Evolutionary conservation across 352 stramenopile genomes (phyloP).

Genomic region (Labyrinthula sp.): DNA sequence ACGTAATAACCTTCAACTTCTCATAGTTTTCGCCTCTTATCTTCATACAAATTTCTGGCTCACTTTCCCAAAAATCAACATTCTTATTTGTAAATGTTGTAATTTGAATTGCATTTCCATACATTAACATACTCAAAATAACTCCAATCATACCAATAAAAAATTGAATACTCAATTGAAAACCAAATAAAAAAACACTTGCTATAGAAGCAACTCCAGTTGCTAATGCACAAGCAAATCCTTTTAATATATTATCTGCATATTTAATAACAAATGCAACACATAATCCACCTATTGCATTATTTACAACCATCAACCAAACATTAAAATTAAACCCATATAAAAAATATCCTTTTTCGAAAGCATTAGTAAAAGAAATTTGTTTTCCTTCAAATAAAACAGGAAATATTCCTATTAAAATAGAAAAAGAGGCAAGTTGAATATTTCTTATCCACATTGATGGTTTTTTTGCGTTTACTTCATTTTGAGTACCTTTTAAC

Average conservation of each 20-base stretch:
- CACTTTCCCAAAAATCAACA: no score
- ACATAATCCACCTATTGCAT: constrained; percentile 57
- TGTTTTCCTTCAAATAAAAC: constrained; percentile 44
- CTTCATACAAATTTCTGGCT: no score
- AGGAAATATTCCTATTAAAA: constrained; percentile 46
- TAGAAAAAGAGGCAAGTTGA: constrained; percentile 54
- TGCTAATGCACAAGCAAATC: constrained; percentile 59
- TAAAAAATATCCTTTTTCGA: constrained; percentile 62
- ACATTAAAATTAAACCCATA: constrained; percentile 36
- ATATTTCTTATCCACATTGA: constrained; percentile 66
- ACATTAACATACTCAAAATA: no score
- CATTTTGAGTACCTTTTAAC: no score
- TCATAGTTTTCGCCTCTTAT: no score
- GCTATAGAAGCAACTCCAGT: constrained; percentile 39
- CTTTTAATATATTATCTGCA: constrained; percentile 74
- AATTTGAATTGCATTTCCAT: no score
- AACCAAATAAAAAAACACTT: constrained; percentile 1
- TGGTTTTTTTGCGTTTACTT: constrained; percentile 38
- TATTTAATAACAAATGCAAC: constrained; percentile 77
- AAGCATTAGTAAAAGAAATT: constrained; percentile 41
- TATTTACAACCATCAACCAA: constrained; percentile 43
- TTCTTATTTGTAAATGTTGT: no score
- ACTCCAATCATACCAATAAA: no score
- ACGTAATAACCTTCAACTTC: no score
- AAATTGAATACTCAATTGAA: no score